Base-by-base conservation (phyloP, 345 rosid species). In the Syzygium aromaticum region DNA sequence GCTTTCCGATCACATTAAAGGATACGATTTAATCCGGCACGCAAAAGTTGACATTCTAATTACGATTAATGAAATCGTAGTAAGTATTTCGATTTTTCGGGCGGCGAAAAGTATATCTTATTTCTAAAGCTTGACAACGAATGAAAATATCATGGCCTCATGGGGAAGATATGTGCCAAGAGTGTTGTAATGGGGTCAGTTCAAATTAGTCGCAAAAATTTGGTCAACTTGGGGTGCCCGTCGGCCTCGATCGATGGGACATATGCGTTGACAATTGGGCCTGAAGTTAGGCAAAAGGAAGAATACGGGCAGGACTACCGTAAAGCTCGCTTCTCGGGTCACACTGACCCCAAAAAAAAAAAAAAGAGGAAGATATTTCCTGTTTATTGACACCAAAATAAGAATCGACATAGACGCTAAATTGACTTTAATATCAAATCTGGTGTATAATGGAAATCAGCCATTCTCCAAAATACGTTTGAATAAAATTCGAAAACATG, bases 1-100 rank as follows among this genome's bases (percentile, higher is more conserved):
- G 8, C 0, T 61, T n/a, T n/a, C 17, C 8, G 2, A n/a, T 5
- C 0, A 28, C 73, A 15, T 0, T 15, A 13, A 13, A n/a, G 73
- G n/a, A n/a, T n/a, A 61, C 4, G 15, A 15, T 52, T 52, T 12
- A n/a, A n/a, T 61, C 17, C 27, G 13, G 13, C 12, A 16, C 0
- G 8, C 0, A 17, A 61, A 61, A 61, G 73, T 61, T 61, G 17
- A 0, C 17, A 16, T 12, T n/a, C 73, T 5, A n/a, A 61, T 61
- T 61, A 0, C 51, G 1, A 49, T 49, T 49, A 40, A 40, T 40
- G 25, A 57, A 57, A 57, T 57, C 63, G 28, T 9, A 57, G 5
- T 23, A 57, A 13, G 25, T 6, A 57, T 57, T 57, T 57, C 11
- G 28, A 57, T 57, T 25, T 57, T 57, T 25, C 6, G 64, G 28